Evolutionary conservation across 805 yeast species (phyloP).

Genomic region (Sugiyamaella boreocaroliniensis): DNA sequence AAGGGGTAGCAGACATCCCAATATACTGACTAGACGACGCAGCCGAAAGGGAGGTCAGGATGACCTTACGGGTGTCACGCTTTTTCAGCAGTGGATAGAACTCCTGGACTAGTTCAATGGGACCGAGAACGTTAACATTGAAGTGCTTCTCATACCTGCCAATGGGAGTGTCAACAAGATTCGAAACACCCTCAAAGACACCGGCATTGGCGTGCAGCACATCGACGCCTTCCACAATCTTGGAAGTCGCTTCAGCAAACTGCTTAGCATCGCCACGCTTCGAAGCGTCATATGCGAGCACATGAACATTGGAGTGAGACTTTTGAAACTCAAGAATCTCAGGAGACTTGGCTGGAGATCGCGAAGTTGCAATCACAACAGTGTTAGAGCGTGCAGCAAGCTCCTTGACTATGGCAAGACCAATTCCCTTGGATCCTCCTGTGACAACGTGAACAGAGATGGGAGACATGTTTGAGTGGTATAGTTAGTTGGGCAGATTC

Average conservation of each 20-base stretch:
- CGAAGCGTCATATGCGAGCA: constrained; percentile 23
- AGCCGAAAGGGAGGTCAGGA: constrained; percentile 26
- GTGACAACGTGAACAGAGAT: constrained; percentile 31
- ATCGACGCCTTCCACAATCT: constrained; percentile 23
- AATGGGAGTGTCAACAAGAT: constrained; percentile 1
- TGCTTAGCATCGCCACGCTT: constrained; percentile 17
- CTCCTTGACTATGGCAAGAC: constrained; percentile 29
- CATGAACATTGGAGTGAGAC: constrained; percentile 18
- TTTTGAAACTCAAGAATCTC: constrained; percentile 11
- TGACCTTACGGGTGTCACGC: constrained; percentile 23
- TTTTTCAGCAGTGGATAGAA: constrained; percentile 23
- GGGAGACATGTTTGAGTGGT: background rate
- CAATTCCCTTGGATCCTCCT: constrained; percentile 33
- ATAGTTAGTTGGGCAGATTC: background rate
- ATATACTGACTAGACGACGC: constrained; percentile 23
- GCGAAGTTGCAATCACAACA: constrained; percentile 23
- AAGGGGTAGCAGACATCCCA: constrained; percentile 24
- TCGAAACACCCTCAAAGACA: constrained; percentile 8
- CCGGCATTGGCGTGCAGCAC: constrained; percentile 27
- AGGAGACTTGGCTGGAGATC: constrained; percentile 12
- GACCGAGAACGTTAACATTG: constrained; percentile 24
- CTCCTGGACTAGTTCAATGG: constrained; percentile 20
- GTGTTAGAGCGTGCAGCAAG: constrained; percentile 21
- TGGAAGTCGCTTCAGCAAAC: constrained; percentile 12
- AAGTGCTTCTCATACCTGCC: constrained; percentile 17